Conservation (phyloP, 805 yeast genomes). For the Cyberlindnera samutprakarnensis region DNA sequence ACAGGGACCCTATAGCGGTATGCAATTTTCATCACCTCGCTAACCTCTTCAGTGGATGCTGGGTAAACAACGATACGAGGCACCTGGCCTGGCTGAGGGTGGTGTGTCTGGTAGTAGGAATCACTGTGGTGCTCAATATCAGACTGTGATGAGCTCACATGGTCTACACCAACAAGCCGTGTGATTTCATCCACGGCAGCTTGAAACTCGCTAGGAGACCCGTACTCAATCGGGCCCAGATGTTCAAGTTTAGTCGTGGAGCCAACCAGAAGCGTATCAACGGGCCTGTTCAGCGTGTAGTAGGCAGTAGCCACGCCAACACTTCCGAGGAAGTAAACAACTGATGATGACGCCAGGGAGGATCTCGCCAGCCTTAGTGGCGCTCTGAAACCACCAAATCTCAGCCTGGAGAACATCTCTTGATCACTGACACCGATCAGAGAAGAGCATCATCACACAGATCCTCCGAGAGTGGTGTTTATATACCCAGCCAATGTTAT, state of each 20-base stretch:
- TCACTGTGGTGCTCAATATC: constrained; percentile 51
- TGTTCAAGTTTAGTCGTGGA: constrained; percentile 30
- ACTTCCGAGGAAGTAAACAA: constrained; percentile 14
- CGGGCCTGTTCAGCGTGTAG: neutral
- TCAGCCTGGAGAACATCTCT: too few species aligned
- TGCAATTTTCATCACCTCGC: constrained; percentile 53
- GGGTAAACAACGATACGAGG: constrained; percentile 61
- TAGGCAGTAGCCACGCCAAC: constrained; percentile 9
- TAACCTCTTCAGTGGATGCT: constrained; percentile 56
- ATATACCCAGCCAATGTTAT: too few species aligned
- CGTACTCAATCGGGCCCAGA: constrained; percentile 33
- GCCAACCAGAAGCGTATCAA: neutral
- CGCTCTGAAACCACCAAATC: too few species aligned
- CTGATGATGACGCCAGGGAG: too few species aligned
- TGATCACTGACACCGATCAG: too few species aligned
- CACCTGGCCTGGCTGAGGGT: constrained; percentile 47
- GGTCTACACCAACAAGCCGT: constrained; percentile 28
- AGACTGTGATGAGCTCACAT: constrained; percentile 25
- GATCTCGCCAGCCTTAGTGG: too few species aligned
- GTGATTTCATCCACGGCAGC: constrained; percentile 36
- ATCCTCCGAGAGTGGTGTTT: too few species aligned
- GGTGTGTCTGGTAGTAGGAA: constrained; percentile 55
- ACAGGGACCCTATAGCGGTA: constrained; percentile 58
- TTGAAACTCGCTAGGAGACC: constrained; percentile 29
- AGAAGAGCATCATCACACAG: too few species aligned